phyloP scores from a whole-genome alignment of 2,329 filamentous ascomycete genomes.

The Hypoxylon sp. region DNA sequence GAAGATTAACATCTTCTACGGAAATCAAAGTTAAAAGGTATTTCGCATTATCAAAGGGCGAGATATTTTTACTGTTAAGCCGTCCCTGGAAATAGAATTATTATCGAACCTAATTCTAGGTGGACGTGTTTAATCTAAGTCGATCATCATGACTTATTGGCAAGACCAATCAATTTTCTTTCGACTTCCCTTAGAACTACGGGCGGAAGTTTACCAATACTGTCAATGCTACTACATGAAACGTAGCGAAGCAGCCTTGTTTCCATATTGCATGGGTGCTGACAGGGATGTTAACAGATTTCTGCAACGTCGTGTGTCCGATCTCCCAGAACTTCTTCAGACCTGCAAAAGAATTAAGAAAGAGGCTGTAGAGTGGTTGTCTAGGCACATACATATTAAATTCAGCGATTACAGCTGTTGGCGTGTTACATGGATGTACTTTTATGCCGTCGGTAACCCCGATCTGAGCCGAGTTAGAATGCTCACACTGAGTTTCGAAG shows the following conservation, averaged over 20 bases:
- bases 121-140: not conserved
- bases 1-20: no score
- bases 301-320: not conserved
- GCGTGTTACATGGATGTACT: not conserved
- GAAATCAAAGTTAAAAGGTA: no score
- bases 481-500: not conserved
- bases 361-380: conserved; percentile 6
- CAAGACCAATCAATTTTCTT: conserved; percentile 18
- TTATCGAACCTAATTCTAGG: no score
- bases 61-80: no score
- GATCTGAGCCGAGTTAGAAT: not conserved
- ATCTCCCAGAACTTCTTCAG: not conserved
- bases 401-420: not conserved
- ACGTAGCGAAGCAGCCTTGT: not conserved
- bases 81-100: no score
- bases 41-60: no score
- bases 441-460: not conserved
- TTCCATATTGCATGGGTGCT: not conserved
- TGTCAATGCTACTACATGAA: not conserved
- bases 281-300: not conserved
- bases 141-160: not conserved
- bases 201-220: conserved; percentile 4
- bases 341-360: conserved; percentile 17
- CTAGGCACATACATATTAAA: not conserved
- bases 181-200: conserved; percentile 8